These are phyloP conservation scores for Penicillium parvum DNA, from an alignment of 495 filamentous ascomycete species.

Conservation along the genomic window DNA sequence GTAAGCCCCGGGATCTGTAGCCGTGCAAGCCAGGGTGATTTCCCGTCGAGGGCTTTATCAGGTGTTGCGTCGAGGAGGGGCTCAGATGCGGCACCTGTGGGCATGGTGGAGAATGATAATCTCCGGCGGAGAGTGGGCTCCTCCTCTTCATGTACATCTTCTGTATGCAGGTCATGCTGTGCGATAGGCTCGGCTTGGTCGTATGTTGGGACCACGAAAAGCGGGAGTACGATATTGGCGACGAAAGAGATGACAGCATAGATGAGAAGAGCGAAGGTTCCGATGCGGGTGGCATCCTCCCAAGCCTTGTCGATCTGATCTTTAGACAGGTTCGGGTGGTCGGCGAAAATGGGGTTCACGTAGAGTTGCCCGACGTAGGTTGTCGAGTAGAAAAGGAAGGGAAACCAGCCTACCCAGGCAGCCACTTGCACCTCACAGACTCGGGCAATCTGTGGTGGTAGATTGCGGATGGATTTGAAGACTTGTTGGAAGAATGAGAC, in stretches of 20 bases:
- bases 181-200: constrained; percentile 13
- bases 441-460: constrained; percentile 73
- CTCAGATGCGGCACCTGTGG: constrained; percentile 26
- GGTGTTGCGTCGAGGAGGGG: constrained; percentile 19
- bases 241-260: constrained; percentile 77
- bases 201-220: constrained; percentile 76
- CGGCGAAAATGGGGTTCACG: constrained; percentile 70
- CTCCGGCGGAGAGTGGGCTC: constrained; percentile 21
- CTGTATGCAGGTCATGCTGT: not conserved
- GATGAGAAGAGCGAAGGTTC: constrained; percentile 80
- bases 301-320: constrained; percentile 71
- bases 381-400: constrained; percentile 89
- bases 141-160: constrained; percentile 9
- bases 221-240: constrained; percentile 74
- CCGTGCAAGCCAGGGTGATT: constrained; percentile 41
- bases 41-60: constrained; percentile 9
- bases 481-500: constrained; percentile 73
- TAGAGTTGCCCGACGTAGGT: constrained; percentile 90
- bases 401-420: constrained; percentile 93
- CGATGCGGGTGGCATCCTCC: constrained; percentile 76
- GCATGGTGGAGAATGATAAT: constrained; percentile 30
- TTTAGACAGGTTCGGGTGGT: constrained; percentile 69
- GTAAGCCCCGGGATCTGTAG: constrained; percentile 76
- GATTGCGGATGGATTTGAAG: constrained; percentile 65
- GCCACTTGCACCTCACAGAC: constrained; percentile 87